Percentiles rank a stretch among this genome's conserved stretches.
Evolutionary conservation across 73 alveolate genomes (phyloP).

Genomic region (Paramecium caudatum): DNA sequence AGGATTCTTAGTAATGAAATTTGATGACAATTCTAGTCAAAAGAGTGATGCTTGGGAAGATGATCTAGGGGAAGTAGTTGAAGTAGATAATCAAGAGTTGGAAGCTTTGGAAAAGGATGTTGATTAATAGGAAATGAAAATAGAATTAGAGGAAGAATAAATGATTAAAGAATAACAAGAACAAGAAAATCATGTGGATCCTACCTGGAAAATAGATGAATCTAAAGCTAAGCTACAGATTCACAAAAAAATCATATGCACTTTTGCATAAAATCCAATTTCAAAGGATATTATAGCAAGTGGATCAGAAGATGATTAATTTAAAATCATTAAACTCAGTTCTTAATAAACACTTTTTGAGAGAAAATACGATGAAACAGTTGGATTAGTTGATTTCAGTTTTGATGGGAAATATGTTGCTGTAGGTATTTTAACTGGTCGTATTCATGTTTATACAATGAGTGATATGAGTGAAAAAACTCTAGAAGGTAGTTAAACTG

Average conservation of each 20-base stretch:
- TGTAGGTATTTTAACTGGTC: constrained; percentile 67
- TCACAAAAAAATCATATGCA: constrained; percentile 61
- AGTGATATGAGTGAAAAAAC: constrained; percentile 5
- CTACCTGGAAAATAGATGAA: constrained; percentile 23
- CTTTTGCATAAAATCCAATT: constrained; percentile 57
- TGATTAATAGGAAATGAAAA: constrained; percentile 62
- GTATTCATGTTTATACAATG: not conserved
- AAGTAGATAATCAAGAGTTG: constrained; percentile 63
- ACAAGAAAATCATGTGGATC: constrained; percentile 28
- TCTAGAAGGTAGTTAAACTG: constrained; percentile 50
- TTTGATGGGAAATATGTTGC: constrained; percentile 75
- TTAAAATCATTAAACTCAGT: constrained; percentile 44
- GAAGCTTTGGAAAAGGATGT: constrained; percentile 65
- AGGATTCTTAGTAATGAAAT: constrained; percentile 48
- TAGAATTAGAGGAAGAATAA: constrained; percentile 62
- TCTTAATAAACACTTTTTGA: constrained; percentile 28
- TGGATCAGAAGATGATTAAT: constrained; percentile 72
- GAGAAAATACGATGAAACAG: constrained; percentile 65
- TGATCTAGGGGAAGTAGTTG: constrained; percentile 62
- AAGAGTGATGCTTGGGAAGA: constrained; percentile 71
- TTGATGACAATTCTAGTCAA: constrained; percentile 20
- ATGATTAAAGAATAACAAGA: constrained; percentile 45
- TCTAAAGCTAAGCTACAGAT: not conserved
- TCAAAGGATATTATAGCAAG: constrained; percentile 41
- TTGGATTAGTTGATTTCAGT: constrained; percentile 62